Evolutionary conservation across 2,329 filamentous ascomycete species (phyloP).

Genomic region (Claviceps sp.): DNA sequence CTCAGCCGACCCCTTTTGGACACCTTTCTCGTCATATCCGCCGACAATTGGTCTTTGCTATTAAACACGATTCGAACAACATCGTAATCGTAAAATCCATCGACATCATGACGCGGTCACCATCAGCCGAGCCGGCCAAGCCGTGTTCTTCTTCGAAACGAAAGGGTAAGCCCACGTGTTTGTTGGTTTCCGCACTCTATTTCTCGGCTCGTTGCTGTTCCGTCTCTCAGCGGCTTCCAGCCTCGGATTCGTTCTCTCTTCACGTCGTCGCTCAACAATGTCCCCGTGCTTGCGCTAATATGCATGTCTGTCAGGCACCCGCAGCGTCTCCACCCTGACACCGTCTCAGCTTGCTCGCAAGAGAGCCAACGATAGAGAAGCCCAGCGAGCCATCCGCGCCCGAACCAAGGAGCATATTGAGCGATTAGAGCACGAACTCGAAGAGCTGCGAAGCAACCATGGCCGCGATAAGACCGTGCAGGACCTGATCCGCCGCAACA

Average conservation of each 20-base stretch:
- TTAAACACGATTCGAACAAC: not conserved
- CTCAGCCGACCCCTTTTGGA: not conserved
- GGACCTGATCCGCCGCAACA: conserved; percentile 37
- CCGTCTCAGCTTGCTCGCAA: conserved; percentile 83
- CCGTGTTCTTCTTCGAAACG: conserved; percentile 22
- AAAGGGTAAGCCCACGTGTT: conserved; percentile 29
- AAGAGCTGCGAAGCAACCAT: conserved; percentile 47
- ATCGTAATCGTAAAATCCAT: not conserved
- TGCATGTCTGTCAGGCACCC: conserved; percentile 33
- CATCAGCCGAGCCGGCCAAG: conserved; percentile 30
- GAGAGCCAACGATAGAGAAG: conserved; percentile 81
- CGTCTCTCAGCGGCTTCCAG: not conserved
- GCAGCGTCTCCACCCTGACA: conserved; percentile 76
- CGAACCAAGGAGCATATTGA: conserved; percentile 81
- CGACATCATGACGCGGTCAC: conserved; percentile 25
- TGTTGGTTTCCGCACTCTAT: not conserved
- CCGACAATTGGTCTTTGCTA: not conserved
- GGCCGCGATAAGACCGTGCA: conserved; percentile 37
- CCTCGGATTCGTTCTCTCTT: not conserved
- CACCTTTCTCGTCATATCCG: conserved; percentile 3
- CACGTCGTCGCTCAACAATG: not conserved
- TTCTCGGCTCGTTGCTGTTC: not conserved
- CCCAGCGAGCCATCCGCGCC: conserved; percentile 75
- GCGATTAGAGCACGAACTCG: conserved; percentile 58
- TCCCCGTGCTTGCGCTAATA: not conserved